Evolutionary conservation across 1,284 basidiomycete species (phyloP), one percentile per base, ranked within the genome.

Genomic region (Rhodotorula mucilaginosa): DNA sequence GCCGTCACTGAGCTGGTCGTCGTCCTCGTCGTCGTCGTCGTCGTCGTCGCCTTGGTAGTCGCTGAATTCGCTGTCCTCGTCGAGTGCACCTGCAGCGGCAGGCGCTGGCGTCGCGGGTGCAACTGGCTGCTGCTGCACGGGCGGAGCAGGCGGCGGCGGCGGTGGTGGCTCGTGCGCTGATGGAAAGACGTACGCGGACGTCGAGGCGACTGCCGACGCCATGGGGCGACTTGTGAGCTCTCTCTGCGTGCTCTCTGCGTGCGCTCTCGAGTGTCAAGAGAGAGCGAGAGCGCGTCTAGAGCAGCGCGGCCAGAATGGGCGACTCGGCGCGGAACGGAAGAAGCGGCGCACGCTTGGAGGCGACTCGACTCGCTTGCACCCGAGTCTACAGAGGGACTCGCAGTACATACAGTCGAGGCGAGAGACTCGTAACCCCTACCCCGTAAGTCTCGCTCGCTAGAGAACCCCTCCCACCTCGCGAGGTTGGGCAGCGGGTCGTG

Each of bases 171-270:
- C 29, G 26, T 29, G 49, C 8, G 49, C 15, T 4, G 61, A 8
- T 7, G 64, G 54, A 57, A 70, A 62, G 63, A 67, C 26, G 59
- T 58, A 51, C 48, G 65, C 23, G 29, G 68, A 70, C 26, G 71
- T 73, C 29, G 71, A 70, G 1, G 71, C 65, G 54, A 73, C 51
- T 16, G 65, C 61, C 8, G 62, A 65, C 4, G 68, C 71, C 67
- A 72, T 66, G 5, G 23, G 23, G 34, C 8, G 5, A 12, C n/a
- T 23, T 15, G 3, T 2, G 13, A 5, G 26, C 23, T 31, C 44
- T 5, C 13, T 5, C 26, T 54, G n/a, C 39, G 15, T 52, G 31
- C 54, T 23, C 19, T 18, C 47, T 23, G 13, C 39, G 34, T 34
- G 49, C 15, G 26, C 56, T 15, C n/a, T 56, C 23, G 26, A 23